Percentiles rank a stretch among this genome's conserved stretches.
Evolutionary conservation across 768 basidiomycete species (phyloP).

Genomic region (Suillus variegatus): DNA sequence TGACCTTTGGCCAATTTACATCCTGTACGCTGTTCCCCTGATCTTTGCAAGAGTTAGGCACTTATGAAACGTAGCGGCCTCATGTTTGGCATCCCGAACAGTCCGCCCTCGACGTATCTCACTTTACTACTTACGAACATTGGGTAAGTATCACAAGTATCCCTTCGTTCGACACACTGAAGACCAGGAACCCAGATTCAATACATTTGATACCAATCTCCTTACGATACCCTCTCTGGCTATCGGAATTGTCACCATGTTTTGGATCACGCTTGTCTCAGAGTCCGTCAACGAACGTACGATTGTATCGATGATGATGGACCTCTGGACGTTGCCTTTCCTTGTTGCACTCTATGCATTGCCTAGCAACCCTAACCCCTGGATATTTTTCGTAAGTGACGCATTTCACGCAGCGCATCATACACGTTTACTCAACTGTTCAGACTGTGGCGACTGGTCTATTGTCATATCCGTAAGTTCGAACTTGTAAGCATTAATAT

Average conservation of each 20-base stretch:
- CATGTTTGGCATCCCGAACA: conserved; percentile 51
- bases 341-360: conserved; percentile 55
- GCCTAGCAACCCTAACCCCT: conserved; percentile 49
- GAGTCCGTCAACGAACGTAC: conserved; percentile 57
- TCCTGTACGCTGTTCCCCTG: conserved; percentile 35
- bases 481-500: background rate
- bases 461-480: conserved; percentile 44
- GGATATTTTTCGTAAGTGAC: conserved; percentile 52
- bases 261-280: conserved; percentile 48
- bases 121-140: conserved; percentile 56
- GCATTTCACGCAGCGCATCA: background rate
- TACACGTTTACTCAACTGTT: background rate
- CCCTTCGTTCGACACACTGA: conserved; percentile 1
- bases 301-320: conserved; percentile 51
- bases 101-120: conserved; percentile 55
- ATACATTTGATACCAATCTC: conserved; percentile 60
- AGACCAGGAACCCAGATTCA: conserved; percentile 41
- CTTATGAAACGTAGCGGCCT: conserved; percentile 39
- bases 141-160: conserved; percentile 34
- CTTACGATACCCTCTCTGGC: conserved; percentile 58
- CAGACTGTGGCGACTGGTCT: conserved; percentile 46
- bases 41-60: background rate
- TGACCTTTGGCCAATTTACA: conserved; percentile 68
- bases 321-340: conserved; percentile 64
- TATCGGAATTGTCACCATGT: conserved; percentile 53